A percentile compares a stretch with the other conserved stretches of the same genome.
Conservation (phyloP, 305 asterid species). For the Solanum hybrid region DNA sequence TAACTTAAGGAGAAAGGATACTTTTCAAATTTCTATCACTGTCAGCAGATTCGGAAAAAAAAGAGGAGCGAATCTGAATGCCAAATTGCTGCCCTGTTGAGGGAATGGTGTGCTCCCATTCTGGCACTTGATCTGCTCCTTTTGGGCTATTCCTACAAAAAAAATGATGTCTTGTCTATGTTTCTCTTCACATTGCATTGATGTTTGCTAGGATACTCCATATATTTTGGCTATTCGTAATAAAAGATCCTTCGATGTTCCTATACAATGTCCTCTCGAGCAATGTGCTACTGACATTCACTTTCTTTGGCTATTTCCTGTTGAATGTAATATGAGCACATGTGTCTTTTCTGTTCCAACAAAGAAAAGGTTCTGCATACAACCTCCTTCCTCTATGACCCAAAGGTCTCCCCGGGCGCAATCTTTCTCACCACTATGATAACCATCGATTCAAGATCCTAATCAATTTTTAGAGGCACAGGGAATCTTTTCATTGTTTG, state of each 20-base stretch:
- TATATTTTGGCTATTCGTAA: neutral
- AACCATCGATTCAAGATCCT: neutral
- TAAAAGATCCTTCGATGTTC: neutral
- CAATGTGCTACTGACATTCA: neutral
- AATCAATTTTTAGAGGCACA: neutral
- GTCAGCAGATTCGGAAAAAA: neutral
- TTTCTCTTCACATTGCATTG: neutral
- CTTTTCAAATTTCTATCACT: neutral
- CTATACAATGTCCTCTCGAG: neutral
- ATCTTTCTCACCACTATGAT: neutral
- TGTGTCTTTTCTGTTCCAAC: neutral
- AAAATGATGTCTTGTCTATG: neutral
- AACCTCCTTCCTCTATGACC: neutral
- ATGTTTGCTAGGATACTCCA: neutral
- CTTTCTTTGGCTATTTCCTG: neutral
- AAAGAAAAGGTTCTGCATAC: neutral
- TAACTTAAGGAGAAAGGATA: neutral
- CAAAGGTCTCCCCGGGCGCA: neutral
- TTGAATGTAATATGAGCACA: neutral
- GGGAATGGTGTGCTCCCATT: neutral
- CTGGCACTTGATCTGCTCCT: conserved; percentile 1
- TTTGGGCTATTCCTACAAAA: neutral
- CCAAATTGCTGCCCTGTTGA: neutral
- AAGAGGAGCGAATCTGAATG: neutral
- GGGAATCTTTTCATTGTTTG: neutral